Percentiles rank a stretch among this genome's conserved stretches.
These are phyloP conservation scores for Emergomyces africanus DNA, from an alignment of 2,329 filamentous ascomycete genomes.

Conservation along the genomic window DNA sequence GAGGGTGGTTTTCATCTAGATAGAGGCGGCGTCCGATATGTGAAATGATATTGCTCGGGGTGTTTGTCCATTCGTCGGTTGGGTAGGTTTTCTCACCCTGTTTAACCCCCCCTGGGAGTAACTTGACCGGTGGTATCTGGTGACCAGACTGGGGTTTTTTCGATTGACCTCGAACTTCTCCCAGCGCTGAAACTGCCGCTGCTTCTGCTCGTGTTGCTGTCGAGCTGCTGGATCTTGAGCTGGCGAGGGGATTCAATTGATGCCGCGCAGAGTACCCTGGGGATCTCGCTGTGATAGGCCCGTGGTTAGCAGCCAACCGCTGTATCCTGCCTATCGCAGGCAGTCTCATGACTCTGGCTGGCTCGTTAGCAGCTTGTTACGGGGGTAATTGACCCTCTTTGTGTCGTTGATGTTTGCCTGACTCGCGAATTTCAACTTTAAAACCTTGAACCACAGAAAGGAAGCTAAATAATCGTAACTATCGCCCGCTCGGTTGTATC, in stretches of 20 bases:
- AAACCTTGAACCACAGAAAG: not conserved
- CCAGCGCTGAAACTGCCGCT: slow-evolving; percentile 1
- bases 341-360: slow-evolving; percentile 21
- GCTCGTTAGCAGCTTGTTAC: not conserved
- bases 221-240: slow-evolving; percentile 21
- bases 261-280: not conserved
- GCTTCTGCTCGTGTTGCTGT: slow-evolving; percentile 10
- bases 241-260: slow-evolving; percentile 2
- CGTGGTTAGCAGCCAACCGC: slow-evolving; percentile 23
- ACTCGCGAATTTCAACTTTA: not conserved
- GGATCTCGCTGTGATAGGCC: slow-evolving; percentile 16
- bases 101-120: slow-evolving; percentile 13
- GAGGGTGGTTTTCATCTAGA: slow-evolving; percentile 77
- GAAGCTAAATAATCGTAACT: not conserved
- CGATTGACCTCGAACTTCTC: not conserved
- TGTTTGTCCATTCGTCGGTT: slow-evolving; percentile 76
- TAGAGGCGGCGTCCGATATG: slow-evolving; percentile 71
- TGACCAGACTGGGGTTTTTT: not conserved
- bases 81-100: slow-evolving; percentile 46
- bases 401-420: not conserved
- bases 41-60: slow-evolving; percentile 59
- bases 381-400: not conserved
- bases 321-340: slow-evolving; percentile 28
- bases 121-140: not conserved
- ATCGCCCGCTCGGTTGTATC: not conserved